A percentile compares a stretch with the other conserved stretches of the same genome.
Evolutionary conservation across 345 rosid species (phyloP).

Genomic region (Isatis tinctoria): DNA sequence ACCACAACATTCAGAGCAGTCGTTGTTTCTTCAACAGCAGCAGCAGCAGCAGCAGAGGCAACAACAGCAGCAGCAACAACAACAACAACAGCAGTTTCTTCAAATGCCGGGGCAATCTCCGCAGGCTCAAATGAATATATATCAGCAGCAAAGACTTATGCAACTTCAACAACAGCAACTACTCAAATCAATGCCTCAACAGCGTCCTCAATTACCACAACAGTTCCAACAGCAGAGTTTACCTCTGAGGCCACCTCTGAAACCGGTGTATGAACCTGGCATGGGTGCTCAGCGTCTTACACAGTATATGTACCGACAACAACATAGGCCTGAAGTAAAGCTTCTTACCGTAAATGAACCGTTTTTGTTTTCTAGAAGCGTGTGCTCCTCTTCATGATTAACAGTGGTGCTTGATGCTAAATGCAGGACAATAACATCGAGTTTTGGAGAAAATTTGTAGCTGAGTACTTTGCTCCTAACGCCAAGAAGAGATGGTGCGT

Average conservation of each 20-base stretch:
- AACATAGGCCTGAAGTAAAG: conserved; percentile 87
- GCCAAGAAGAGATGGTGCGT: conserved; percentile 99
- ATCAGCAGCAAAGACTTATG: conserved; percentile 72
- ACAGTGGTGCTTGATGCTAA: conserved; percentile 17
- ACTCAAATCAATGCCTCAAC: conserved; percentile 83
- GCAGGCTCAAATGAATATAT: conserved; percentile 68
- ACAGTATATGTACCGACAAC: conserved; percentile 88
- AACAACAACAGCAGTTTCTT: conserved; percentile 76
- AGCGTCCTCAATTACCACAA: conserved; percentile 68
- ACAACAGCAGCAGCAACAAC: conserved; percentile 68
- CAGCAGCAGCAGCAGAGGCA: conserved; percentile 65
- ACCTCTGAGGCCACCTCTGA: conserved; percentile 65
- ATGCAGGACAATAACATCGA: conserved; percentile 93
- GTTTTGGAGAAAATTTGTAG: conserved; percentile 96
- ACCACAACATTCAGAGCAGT: conserved; percentile 71
- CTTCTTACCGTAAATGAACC: not conserved
- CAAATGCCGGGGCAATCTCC: conserved; percentile 85
- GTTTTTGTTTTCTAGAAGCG: not conserved
- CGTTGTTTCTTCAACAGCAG: conserved; percentile 77
- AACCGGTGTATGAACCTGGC: conserved; percentile 87
- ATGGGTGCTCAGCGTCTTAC: conserved; percentile 93
- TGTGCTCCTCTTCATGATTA: conserved; percentile 5
- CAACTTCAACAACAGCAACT: conserved; percentile 82
- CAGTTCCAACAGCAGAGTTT: conserved; percentile 80
- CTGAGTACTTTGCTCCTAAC: conserved; percentile 86